Conservation (phyloP, 2,329 filamentous ascomycete species). For the Colletotrichum eremochloae region DNA sequence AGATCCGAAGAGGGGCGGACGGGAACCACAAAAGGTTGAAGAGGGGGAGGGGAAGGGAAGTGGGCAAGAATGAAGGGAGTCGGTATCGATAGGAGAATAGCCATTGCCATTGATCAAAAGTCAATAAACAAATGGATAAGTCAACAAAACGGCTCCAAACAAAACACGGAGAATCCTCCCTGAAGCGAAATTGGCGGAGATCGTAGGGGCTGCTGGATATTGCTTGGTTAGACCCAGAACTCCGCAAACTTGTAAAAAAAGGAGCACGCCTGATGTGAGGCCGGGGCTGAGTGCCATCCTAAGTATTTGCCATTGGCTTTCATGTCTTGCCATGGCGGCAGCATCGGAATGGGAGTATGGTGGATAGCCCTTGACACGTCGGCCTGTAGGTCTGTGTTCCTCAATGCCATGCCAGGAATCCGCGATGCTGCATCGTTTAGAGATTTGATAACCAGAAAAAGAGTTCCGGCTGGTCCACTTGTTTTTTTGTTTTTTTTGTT, state of each 20-base stretch:
- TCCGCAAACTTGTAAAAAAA: constrained; percentile 7
- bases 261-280: constrained; percentile 1
- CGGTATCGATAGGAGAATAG: constrained; percentile 34
- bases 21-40: constrained; percentile 4
- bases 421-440: constrained; percentile 22
- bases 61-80: background rate
- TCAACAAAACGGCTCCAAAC: constrained; percentile 22
- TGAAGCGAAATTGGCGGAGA: constrained; percentile 18
- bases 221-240: background rate
- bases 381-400: background rate
- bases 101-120: constrained; percentile 15
- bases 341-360: background rate
- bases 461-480: background rate
- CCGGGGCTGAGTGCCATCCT: background rate
- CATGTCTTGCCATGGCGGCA: background rate
- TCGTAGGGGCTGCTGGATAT: background rate
- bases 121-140: constrained; percentile 20
- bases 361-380: background rate
- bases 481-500: background rate
- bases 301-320: background rate
- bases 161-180: constrained; percentile 5
- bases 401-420: constrained; percentile 5
- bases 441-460: constrained; percentile 25
- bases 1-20: background rate
- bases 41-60: constrained; percentile 12